Conservation (phyloP, 176 grass and related monocot species). For the Themeda triandra region DNA sequence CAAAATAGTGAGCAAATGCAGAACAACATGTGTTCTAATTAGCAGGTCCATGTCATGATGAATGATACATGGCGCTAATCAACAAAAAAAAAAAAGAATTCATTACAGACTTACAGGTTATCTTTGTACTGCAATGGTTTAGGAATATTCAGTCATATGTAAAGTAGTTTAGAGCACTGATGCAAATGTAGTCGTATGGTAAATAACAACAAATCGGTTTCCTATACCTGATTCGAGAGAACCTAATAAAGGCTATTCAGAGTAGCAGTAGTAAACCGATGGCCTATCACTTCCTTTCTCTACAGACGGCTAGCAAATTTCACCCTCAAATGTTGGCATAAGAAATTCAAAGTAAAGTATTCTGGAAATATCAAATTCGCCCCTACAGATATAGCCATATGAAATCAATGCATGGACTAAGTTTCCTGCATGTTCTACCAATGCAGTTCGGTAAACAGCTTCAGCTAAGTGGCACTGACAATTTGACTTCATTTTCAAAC, state of each 20-base stretch:
- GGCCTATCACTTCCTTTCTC: neutral
- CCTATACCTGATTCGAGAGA: neutral
- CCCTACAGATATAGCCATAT: neutral
- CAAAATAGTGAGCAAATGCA: neutral
- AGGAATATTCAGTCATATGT: neutral
- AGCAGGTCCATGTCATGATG: neutral
- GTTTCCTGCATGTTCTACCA: neutral
- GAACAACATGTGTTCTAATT: constrained; percentile 3
- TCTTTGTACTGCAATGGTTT: neutral
- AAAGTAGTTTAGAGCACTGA: neutral
- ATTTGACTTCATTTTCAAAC: constrained; percentile 3
- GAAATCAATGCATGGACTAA: neutral
- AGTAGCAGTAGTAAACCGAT: neutral
- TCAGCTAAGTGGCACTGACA: neutral
- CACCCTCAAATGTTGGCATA: neutral
- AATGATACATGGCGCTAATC: neutral
- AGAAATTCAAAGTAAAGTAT: neutral
- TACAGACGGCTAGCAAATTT: neutral
- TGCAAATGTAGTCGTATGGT: neutral
- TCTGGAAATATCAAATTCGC: neutral
- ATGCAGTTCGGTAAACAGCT: neutral
- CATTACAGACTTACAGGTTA: neutral
- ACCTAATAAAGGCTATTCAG: neutral
- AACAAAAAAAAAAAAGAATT: neutral
- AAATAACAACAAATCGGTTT: neutral